phyloP scores from a whole-genome alignment of 2,329 filamentous ascomycete species.

The Teratosphaeria epicoccoides region DNA sequence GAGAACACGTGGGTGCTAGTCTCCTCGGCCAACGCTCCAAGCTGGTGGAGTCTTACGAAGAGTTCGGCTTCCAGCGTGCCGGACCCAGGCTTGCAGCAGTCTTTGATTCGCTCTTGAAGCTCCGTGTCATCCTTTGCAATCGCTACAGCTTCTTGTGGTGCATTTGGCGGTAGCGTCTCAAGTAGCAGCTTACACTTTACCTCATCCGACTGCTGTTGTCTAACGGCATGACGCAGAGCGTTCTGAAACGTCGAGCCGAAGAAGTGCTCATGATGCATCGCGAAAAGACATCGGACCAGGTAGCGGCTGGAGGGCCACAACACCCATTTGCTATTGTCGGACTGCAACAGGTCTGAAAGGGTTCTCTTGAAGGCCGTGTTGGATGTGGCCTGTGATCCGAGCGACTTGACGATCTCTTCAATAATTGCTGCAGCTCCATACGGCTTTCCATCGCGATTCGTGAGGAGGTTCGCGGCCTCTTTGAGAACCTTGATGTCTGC shows the following conservation, averaged over 20 bases:
- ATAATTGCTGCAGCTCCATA: slow-evolving; percentile 53
- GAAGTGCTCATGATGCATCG: slow-evolving; percentile 27
- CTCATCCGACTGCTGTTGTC: slow-evolving; percentile 1
- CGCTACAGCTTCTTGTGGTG: slow-evolving; percentile 26
- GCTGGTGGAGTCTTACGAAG: slow-evolving; percentile 12
- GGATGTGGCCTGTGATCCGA: slow-evolving; percentile 31
- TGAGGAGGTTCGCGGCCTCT: slow-evolving; percentile 40
- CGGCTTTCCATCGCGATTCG: slow-evolving; percentile 51
- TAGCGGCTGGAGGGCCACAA: slow-evolving; percentile 54
- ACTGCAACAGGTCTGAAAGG: slow-evolving; percentile 39
- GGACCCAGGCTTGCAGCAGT: slow-evolving; percentile 3
- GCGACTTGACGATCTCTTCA: slow-evolving; percentile 40
- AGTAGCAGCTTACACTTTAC: slow-evolving; percentile 16
- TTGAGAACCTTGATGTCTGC: slow-evolving; percentile 35
- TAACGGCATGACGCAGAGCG: slow-evolving; percentile 8
- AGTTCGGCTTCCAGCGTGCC: slow-evolving; percentile 2
- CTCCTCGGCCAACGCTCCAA: slow-evolving; percentile 22
- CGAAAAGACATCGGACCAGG: slow-evolving; percentile 55
- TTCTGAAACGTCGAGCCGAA: slow-evolving; percentile 22
- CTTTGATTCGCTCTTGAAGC: slow-evolving; percentile 27
- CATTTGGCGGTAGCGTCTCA: slow-evolving; percentile 23
- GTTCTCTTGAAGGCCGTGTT: slow-evolving; percentile 34
- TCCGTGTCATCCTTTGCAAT: slow-evolving; percentile 26
- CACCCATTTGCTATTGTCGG: slow-evolving; percentile 49
- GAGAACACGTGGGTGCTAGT: slow-evolving; percentile 31